Percentiles rank a stretch among this genome's conserved stretches.
Conservation (phyloP, 441 rosid genomes). For the Syzygium syzygioides region DNA sequence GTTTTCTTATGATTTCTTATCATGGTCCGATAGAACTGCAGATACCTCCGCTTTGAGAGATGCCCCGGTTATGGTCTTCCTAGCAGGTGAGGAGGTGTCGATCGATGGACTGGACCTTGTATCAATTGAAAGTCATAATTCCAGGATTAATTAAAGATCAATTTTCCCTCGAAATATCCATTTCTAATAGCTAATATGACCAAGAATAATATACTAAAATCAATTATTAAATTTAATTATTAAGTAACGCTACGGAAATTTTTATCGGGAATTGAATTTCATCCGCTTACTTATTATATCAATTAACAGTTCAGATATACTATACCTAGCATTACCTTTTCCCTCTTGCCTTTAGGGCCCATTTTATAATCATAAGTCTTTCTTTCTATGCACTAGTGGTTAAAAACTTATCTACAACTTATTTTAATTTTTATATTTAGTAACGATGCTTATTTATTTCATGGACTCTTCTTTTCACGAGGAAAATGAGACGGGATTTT, state of each 20-base stretch:
- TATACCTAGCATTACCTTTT: background rate
- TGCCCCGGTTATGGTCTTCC: too few relatives aligned
- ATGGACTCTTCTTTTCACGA: background rate
- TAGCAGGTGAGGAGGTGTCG: too few relatives aligned
- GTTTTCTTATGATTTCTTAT: background rate
- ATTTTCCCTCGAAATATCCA: background rate
- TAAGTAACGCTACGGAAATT: background rate
- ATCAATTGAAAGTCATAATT: background rate
- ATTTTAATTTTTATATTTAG: background rate
- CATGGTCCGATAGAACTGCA: background rate
- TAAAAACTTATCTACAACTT: background rate
- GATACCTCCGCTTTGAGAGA: too few relatives aligned
- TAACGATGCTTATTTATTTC: background rate
- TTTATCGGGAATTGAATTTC: background rate
- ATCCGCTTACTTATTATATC: background rate
- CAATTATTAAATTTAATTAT: background rate
- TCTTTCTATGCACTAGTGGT: background rate
- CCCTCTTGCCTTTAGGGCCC: background rate
- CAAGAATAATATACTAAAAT: background rate
- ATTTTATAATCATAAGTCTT: background rate
- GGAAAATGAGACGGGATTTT: background rate
- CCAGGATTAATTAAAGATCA: background rate
- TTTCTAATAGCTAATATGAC: background rate
- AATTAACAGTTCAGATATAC: background rate
- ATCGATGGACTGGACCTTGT: too few relatives aligned